Percentiles rank a stretch among this genome's conserved stretches.
Conservation (phyloP, 768 basidiomycete species). For the Rhizopogon vinicolor region DNA sequence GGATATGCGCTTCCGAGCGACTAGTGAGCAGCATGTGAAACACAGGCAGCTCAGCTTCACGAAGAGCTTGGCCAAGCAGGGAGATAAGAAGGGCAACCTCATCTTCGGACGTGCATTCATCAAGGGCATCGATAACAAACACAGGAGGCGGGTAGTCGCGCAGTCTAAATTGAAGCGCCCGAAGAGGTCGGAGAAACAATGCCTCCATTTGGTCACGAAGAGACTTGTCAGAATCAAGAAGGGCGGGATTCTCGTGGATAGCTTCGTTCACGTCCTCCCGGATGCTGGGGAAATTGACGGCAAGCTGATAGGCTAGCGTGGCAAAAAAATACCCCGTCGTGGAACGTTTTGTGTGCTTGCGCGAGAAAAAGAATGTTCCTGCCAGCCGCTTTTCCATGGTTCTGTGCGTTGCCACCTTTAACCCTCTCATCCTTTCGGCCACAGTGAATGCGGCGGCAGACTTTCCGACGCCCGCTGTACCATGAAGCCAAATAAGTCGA, state of each 20-base stretch:
- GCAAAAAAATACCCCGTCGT: neutral
- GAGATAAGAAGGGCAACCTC: neutral
- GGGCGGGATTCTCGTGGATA: neutral
- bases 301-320: neutral
- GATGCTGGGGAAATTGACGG: too few species aligned
- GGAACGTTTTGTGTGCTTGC: neutral
- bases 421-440: neutral
- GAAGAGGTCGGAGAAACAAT: neutral
- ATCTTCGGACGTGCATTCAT: neutral
- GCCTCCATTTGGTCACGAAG: neutral
- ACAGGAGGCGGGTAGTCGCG: neutral
- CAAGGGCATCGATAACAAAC: neutral
- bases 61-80: neutral
- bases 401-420: neutral
- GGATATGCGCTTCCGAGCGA: neutral
- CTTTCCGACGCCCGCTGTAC: neutral
- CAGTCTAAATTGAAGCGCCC: neutral
- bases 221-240: neutral
- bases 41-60: neutral
- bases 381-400: neutral
- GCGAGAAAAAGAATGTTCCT: neutral
- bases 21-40: neutral
- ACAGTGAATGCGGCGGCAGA: neutral
- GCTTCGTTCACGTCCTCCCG: neutral
- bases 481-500: neutral